Base-by-base conservation (phyloP, 148 eudicot genomes). In the Oxyria digyna region DNA sequence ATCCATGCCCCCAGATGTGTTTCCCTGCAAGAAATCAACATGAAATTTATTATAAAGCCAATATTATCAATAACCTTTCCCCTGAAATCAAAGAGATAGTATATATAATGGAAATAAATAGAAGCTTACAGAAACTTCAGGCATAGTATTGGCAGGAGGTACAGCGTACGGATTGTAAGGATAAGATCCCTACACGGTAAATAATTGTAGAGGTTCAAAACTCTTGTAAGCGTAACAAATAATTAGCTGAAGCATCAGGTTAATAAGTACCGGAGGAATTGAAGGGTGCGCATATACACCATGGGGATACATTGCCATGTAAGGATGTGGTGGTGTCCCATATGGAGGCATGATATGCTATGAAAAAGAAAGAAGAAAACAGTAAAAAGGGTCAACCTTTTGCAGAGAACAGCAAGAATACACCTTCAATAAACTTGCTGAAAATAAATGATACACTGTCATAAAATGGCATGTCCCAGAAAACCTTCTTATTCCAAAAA, bases 331-430 rank as follows among this genome's bases (percentile, higher is more conserved):
- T 32, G 99, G 91, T 50, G 99, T 87, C 46, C 97, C 99, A 85
- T 91, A 95, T n/a, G 99, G 97, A 62, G 99, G 97, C 86, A 95
- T 88, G 29, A 91, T 74, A 77, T 80, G 99, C 99, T 95, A n/a
- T 77, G 75, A 50, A 24, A 46, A 66, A 54, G 40, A 37, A 57
- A 48, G n/a, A n/a, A 26, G 77, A 67, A 43, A 3, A 66, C 7
- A 21, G 59, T 49, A 45, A 71, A 55, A 26, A 66, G 59, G 4
- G 4, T 62, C 32, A 62, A 9, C n/a, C 20, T 50, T 50, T 50
- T 50, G 6, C 17, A 62, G 24, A 29, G 64, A 23, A 5, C 0
- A 23, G 63, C 15, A 18, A 18, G 49, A 43, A 43, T 50, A 18
- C 6, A 50, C 50, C n/a, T 45, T 45, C 6, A 45, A 14, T 20